Evolutionary conservation across 805 yeast genomes (phyloP).

Genomic region (Sugiyamaella valdiviana): DNA sequence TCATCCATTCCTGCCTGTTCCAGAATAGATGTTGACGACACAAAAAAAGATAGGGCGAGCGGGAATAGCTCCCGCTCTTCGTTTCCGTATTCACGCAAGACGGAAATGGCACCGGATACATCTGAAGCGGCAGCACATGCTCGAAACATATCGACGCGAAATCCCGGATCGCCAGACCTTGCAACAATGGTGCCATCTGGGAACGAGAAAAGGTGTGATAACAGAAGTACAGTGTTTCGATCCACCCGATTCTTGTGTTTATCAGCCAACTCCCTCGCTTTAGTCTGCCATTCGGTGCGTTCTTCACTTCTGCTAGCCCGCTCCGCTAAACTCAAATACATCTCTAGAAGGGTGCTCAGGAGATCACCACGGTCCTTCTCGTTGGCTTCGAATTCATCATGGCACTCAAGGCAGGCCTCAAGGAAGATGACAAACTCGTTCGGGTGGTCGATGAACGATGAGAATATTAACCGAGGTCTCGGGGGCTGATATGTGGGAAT

Average conservation of each 20-base stretch:
- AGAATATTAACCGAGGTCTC: conserved; percentile 76
- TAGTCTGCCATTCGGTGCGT: conserved; percentile 51
- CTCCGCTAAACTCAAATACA: conserved; percentile 60
- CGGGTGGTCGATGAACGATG: conserved; percentile 79
- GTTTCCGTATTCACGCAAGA: conserved; percentile 55
- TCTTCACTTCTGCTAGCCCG: conserved; percentile 18
- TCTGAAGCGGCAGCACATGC: conserved; percentile 55
- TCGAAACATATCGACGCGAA: conserved; percentile 60
- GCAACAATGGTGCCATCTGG: conserved; percentile 27
- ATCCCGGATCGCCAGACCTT: conserved; percentile 33
- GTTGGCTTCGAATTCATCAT: conserved; percentile 68
- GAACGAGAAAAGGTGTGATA: conserved; percentile 46
- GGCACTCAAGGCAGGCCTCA: conserved; percentile 82
- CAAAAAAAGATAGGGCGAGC: conserved; percentile 56
- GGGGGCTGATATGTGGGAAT: conserved; percentile 84
- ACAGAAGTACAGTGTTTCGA: conserved; percentile 46
- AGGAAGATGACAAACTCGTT: conserved; percentile 84
- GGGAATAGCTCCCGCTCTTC: conserved; percentile 59
- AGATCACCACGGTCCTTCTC: conserved; percentile 65
- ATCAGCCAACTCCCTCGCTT: conserved; percentile 51
- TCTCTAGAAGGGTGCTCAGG: conserved; percentile 71
- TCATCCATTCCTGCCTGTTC: conserved; percentile 47
- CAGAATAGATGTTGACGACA: conserved; percentile 49
- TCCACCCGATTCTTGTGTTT: conserved; percentile 48
- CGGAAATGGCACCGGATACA: conserved; percentile 48